A percentile compares a stretch with the other conserved stretches of the same genome.
These are phyloP conservation scores for Beauveria australis DNA, from an alignment of 2,329 filamentous ascomycete genomes.

Conservation along the genomic window DNA sequence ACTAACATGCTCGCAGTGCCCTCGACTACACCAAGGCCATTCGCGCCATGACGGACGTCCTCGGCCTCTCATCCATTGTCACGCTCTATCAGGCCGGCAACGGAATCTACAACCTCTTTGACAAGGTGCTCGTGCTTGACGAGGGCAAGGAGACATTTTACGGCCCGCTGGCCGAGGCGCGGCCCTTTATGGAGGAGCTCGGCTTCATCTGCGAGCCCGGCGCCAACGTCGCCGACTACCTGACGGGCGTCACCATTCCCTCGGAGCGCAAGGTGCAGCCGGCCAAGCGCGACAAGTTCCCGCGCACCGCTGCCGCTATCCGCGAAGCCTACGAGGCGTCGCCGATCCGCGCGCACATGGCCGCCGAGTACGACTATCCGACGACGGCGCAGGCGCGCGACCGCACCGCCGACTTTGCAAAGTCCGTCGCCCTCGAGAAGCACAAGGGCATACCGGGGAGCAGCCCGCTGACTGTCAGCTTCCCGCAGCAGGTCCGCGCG, in stretches of 20 bases:
- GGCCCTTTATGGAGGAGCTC: slow-evolving; percentile 55
- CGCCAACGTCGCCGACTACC: slow-evolving; percentile 56
- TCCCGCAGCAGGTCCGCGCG: slow-evolving; percentile 46
- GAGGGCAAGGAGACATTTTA: slow-evolving; percentile 59
- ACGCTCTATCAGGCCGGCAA: slow-evolving; percentile 65
- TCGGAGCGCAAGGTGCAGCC: slow-evolving; percentile 56
- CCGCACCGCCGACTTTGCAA: slow-evolving; percentile 44
- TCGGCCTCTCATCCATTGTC: slow-evolving; percentile 52
- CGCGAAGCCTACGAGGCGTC: slow-evolving; percentile 43
- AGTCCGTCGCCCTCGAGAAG: slow-evolving; percentile 46
- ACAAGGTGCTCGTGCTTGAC: slow-evolving; percentile 62
- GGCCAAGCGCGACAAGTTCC: slow-evolving; percentile 32
- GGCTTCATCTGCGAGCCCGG: slow-evolving; percentile 56
- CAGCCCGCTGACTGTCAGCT: slow-evolving; percentile 49
- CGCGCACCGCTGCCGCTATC: slow-evolving; percentile 37
- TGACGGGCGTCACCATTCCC: slow-evolving; percentile 58
- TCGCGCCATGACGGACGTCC: slow-evolving; percentile 55
- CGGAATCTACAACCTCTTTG: slow-evolving; percentile 60
- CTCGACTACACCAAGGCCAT: slow-evolving; percentile 53
- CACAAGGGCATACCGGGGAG: slow-evolving; percentile 41
- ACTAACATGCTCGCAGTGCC: slow-evolving; percentile 28
- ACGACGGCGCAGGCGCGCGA: slow-evolving; percentile 37
- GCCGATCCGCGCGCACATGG: slow-evolving; percentile 40
- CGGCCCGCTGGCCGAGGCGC: slow-evolving; percentile 48
- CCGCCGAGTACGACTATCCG: slow-evolving; percentile 49